Evolutionary conservation across 2,329 filamentous ascomycete species (phyloP).

Genomic region (Ophiostoma sp.): DNA sequence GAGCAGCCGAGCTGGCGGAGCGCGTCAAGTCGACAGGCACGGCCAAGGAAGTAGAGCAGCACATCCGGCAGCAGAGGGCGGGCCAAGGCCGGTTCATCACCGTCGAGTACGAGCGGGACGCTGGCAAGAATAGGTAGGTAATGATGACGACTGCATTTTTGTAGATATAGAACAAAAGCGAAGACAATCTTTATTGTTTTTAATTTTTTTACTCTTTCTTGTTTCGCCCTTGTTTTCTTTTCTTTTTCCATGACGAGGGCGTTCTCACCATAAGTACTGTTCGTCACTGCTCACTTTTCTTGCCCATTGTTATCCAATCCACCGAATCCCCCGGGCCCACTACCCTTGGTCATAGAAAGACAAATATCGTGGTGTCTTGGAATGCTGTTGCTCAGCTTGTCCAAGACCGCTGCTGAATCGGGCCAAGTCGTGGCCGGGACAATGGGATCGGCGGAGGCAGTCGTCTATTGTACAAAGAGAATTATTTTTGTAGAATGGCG

Average conservation of each 20-base stretch:
- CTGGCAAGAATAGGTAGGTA: not conserved
- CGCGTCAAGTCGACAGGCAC: constrained; percentile 21
- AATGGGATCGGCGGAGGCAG: not conserved
- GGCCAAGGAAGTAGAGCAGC: constrained; percentile 25
- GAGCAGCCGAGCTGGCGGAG: constrained; percentile 19
- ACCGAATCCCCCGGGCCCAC: not conserved
- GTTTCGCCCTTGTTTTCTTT: not conserved
- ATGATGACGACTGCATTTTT: not conserved
- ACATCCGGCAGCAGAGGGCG: constrained; percentile 26
- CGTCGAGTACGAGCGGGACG: constrained; percentile 4
- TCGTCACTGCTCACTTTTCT: not conserved
- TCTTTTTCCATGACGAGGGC: not conserved
- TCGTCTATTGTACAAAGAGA: not conserved
- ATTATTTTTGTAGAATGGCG: not conserved
- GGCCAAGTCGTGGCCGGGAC: not conserved
- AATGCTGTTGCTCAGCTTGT: constrained; percentile 12
- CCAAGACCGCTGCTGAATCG: not conserved
- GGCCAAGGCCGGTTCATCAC: constrained; percentile 28
- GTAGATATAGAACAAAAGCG: not conserved
- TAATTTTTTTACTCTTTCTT: not conserved
- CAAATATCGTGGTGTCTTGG: constrained; percentile 3
- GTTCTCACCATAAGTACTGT: not conserved
- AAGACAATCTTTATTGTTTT: not conserved
- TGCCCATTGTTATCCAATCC: not conserved
- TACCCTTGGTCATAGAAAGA: not conserved